Evolutionary conservation across 2,329 filamentous ascomycete species (phyloP).

Genomic region (Lasiodiplodia sp.): DNA sequence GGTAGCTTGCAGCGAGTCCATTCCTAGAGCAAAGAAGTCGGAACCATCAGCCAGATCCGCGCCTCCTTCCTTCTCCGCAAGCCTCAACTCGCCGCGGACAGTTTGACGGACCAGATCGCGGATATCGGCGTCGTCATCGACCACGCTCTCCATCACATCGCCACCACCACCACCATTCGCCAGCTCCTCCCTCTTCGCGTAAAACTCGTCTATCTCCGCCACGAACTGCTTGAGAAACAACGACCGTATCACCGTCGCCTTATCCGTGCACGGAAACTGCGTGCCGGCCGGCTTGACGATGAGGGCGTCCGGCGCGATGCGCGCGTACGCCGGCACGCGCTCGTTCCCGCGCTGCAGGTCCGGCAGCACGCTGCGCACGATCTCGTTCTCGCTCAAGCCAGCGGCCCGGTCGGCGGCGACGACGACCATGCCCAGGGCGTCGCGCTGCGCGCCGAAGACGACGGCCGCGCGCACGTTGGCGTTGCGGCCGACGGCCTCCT

Average conservation of each 20-base stretch:
- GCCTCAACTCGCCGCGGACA: constrained; percentile 8
- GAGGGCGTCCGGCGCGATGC: not conserved
- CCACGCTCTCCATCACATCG: too few species aligned
- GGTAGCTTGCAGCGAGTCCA: constrained; percentile 67
- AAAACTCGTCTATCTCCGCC: constrained; percentile 53
- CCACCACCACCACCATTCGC: constrained; percentile 11
- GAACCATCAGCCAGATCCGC: constrained; percentile 55
- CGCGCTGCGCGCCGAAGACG: constrained; percentile 56
- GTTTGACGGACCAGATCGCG: constrained; percentile 16
- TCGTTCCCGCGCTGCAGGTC: constrained; percentile 5
- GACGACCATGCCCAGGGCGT: constrained; percentile 15
- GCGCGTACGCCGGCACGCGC: constrained; percentile 12
- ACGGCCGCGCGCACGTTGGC: constrained; percentile 60
- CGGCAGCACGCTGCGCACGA: constrained; percentile 3
- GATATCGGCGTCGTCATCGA: constrained; percentile 28
- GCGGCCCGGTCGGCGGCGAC: not conserved
- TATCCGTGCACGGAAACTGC: constrained; percentile 13
- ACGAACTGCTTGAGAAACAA: constrained; percentile 57
- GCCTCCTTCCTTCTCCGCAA: constrained; percentile 49
- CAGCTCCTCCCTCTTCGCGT: constrained; percentile 37
- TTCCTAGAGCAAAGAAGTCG: constrained; percentile 66
- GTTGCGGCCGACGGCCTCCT: not conserved
- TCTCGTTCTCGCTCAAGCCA: not conserved
- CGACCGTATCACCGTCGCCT: constrained; percentile 61
- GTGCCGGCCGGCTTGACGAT: constrained; percentile 1